Conservation (phyloP, 768 basidiomycete species). For the Strobilomyces confusus region DNA sequence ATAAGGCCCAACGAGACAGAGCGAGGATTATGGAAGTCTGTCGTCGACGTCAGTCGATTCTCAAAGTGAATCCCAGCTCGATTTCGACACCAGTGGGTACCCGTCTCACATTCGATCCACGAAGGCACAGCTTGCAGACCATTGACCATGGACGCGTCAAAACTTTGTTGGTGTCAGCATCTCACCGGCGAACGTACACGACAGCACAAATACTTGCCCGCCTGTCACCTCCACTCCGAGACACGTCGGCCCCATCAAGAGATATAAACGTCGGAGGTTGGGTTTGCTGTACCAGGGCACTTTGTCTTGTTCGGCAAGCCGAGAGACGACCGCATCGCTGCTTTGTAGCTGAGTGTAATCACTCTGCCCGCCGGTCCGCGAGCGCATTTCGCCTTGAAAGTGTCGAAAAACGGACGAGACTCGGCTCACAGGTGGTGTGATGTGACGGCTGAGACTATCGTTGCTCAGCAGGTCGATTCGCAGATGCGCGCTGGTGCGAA, state of each 20-base stretch:
- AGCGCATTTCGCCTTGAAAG: constrained; percentile 3
- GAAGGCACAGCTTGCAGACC: too few species aligned
- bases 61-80: neutral
- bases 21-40: constrained; percentile 52
- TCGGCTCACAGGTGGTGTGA: too few species aligned
- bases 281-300: too few species aligned
- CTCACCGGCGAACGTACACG: neutral
- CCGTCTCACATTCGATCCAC: constrained; percentile 49
- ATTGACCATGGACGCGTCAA: constrained; percentile 55
- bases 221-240: too few species aligned
- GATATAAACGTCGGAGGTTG: too few species aligned
- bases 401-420: too few species aligned
- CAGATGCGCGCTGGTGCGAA: too few species aligned
- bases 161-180: constrained; percentile 8
- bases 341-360: neutral
- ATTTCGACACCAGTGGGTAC: neutral
- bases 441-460: too few species aligned
- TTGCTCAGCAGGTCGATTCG: too few species aligned
- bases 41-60: neutral
- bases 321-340: constrained; percentile 4
- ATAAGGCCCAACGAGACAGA: constrained; percentile 34
- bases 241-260: too few species aligned
- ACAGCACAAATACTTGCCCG: neutral
- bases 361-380: neutral
- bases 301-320: too few species aligned